phyloP scores from a whole-genome alignment of 2,329 filamentous ascomycete species.

The Pseudohalonectria lignicola region DNA sequence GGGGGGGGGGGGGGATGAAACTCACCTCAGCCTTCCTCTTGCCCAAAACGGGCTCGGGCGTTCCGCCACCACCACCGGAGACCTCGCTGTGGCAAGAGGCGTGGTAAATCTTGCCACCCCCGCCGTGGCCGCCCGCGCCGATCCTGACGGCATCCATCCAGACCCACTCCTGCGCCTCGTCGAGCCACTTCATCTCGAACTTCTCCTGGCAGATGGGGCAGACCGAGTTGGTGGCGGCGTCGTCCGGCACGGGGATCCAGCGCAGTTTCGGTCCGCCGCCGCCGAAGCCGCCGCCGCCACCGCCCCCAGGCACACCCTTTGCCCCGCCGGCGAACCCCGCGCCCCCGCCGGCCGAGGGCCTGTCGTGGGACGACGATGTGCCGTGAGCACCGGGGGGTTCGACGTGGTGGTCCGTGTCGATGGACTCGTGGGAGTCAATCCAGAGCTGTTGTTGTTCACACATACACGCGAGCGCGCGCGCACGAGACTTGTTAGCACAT shows the following conservation, averaged over 20 bases:
- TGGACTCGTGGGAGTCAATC: constrained; percentile 72
- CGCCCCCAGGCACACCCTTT: constrained; percentile 18
- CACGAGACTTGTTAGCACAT: no score
- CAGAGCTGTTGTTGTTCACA: constrained; percentile 75
- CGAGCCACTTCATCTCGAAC: constrained; percentile 85
- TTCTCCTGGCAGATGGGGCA: constrained; percentile 95
- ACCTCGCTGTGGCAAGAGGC: constrained; percentile 82
- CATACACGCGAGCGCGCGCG: no score
- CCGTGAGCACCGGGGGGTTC: constrained; percentile 19
- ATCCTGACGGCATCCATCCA: constrained; percentile 83
- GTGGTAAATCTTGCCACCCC: constrained; percentile 67
- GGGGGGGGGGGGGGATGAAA: no score
- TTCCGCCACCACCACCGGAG: constrained; percentile 20
- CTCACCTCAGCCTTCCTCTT: constrained; percentile 9
- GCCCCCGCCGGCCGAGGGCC: background rate
- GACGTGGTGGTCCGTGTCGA: constrained; percentile 49
- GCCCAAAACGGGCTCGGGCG: constrained; percentile 7
- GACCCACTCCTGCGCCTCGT: constrained; percentile 91
- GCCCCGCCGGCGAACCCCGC: constrained; percentile 24
- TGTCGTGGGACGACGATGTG: constrained; percentile 2
- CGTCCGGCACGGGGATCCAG: constrained; percentile 76
- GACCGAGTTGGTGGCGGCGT: constrained; percentile 59
- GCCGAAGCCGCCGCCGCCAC: constrained; percentile 23
- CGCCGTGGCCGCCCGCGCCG: constrained; percentile 55
- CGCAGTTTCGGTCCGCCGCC: constrained; percentile 45